A percentile compares a stretch with the other conserved stretches of the same genome.
Evolutionary conservation across 2,329 filamentous ascomycete species (phyloP).

Genomic region (Pseudogymnoascus sp.): DNA sequence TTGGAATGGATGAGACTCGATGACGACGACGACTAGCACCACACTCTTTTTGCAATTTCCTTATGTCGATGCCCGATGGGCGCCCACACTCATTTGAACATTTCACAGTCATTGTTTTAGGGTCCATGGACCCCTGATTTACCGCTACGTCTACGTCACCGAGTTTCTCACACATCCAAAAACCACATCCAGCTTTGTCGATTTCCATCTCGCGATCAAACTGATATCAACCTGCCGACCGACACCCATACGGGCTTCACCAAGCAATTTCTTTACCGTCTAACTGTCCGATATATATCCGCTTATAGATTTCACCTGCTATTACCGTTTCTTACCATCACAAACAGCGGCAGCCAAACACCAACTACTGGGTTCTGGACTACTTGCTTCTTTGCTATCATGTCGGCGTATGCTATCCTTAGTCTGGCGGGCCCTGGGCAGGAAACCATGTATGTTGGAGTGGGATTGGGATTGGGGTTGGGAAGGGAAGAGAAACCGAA

Average conservation of each 20-base stretch:
- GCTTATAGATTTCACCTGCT: constrained; percentile 5
- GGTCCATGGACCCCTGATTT: background rate
- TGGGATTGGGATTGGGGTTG: background rate
- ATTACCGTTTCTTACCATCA: background rate
- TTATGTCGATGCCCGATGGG: constrained; percentile 14
- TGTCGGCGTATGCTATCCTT: background rate
- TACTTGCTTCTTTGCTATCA: background rate
- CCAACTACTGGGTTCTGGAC: background rate
- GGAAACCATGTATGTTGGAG: constrained; percentile 1
- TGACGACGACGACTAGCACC: constrained; percentile 23
- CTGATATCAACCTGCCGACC: background rate
- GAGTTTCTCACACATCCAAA: background rate
- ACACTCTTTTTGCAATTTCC: constrained; percentile 27
- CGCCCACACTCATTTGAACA: constrained; percentile 26
- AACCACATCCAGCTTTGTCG: background rate
- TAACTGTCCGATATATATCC: constrained; percentile 4
- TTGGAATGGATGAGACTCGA: constrained; percentile 9
- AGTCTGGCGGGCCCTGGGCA: background rate
- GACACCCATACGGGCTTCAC: background rate
- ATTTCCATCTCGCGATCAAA: background rate
- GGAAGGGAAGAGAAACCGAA: background rate
- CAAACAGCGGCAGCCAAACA: background rate
- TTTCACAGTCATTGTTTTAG: constrained; percentile 9
- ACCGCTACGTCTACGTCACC: background rate
- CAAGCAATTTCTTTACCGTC: background rate